phyloP scores from a whole-genome alignment of 345 rosid genomes.

The Physaria fendleri region DNA sequence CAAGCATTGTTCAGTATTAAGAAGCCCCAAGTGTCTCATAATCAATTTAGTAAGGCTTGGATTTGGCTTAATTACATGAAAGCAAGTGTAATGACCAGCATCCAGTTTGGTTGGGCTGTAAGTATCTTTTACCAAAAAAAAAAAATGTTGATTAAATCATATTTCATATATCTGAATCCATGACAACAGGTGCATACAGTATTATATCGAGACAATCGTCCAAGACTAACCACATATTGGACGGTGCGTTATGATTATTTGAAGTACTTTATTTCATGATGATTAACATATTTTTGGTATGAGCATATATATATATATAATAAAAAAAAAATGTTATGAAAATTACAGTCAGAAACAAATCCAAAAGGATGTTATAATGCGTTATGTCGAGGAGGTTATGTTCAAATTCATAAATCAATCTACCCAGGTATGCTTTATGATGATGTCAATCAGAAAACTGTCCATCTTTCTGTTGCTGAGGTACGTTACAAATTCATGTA shows the following conservation, averaged over 20 bases:
- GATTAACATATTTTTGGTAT: background rate
- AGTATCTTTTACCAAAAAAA: constrained; percentile 8
- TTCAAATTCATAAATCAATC: constrained; percentile 19
- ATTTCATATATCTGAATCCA: no score
- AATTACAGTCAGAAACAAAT: constrained; percentile 7
- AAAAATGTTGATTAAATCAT: no score
- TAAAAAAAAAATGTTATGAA: background rate
- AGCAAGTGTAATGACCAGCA: constrained; percentile 4
- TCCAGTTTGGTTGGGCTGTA: constrained; percentile 28
- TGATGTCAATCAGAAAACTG: constrained; percentile 1
- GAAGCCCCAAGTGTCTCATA: background rate
- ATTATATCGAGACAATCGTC: constrained; percentile 18
- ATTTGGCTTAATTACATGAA: constrained; percentile 19
- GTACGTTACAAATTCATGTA: constrained; percentile 13
- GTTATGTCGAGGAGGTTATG: constrained; percentile 20
- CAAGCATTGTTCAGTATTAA: constrained; percentile 17
- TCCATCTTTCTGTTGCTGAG: constrained; percentile 26
- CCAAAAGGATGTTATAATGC: constrained; percentile 25
- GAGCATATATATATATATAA: no score
- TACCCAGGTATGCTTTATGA: constrained; percentile 23
- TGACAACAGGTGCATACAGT: background rate
- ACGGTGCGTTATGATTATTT: constrained; percentile 1
- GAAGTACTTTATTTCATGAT: background rate
- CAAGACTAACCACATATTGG: constrained; percentile 23
- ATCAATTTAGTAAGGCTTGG: constrained; percentile 25